These are phyloP conservation scores for Pichia sp. DNA, from an alignment of 1,139 yeast species.

Conservation along the genomic window DNA sequence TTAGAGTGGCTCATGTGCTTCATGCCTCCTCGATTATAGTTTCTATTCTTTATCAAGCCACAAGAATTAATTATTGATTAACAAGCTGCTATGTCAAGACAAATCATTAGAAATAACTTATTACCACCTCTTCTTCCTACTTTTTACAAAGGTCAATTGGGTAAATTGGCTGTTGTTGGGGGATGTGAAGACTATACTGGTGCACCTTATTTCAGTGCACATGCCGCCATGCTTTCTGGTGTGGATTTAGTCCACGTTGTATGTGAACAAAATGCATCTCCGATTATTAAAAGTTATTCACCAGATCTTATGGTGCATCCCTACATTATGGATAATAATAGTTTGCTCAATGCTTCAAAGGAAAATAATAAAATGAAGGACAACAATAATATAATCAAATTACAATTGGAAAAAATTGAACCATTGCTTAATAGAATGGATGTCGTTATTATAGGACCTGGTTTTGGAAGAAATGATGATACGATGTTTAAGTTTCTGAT, in stretches of 20 bases:
- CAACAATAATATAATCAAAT: no score
- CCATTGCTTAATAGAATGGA: conserved; percentile 59
- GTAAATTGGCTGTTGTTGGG: conserved; percentile 80
- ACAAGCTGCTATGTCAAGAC: neutral
- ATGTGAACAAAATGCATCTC: conserved; percentile 73
- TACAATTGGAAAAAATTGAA: conserved; percentile 28
- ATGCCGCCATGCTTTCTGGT: conserved; percentile 79
- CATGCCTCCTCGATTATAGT: no score
- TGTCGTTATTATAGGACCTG: conserved; percentile 87
- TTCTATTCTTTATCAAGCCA: no score
- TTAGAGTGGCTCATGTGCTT: no score
- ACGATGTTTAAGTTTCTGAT: conserved; percentile 58
- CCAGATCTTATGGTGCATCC: conserved; percentile 98
- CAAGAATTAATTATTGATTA: no score
- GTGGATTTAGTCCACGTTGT: conserved; percentile 85
- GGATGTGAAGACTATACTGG: conserved; percentile 97
- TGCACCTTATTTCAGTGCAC: conserved; percentile 88
- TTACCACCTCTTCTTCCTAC: conserved; percentile 71
- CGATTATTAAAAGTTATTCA: conserved; percentile 77
- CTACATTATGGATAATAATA: conserved; percentile 41
- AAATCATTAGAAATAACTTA: conserved; percentile 25
- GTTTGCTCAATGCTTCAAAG: neutral
- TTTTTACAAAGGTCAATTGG: conserved; percentile 88
- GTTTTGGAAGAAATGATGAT: conserved; percentile 71
- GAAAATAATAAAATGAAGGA: neutral